Evolutionary conservation across 345 rosid species (phyloP).

Genomic region (sweet orange (Citrus sinensis)): DVS_A1.0 CM039163.1:46867001-46867500

Average conservation of each 20-base stretch:
- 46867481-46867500: conserved; percentile 79
- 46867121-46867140: conserved; percentile 77
- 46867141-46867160: conserved; percentile 62
- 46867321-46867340: background rate
- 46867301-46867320: conserved; percentile 1
- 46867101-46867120: conserved; percentile 72
- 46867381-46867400: background rate
- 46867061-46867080: conserved; percentile 56
- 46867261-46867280: background rate
- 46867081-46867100: conserved; percentile 73
- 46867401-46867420: background rate
- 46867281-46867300: background rate
- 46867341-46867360: background rate
- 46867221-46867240: background rate
- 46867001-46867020: conserved; percentile 34
- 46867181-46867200: background rate
- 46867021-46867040: conserved; percentile 30
- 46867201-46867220: background rate
- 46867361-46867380: background rate
- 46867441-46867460: background rate
- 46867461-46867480: conserved; percentile 2
- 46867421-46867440: background rate
- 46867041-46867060: conserved; percentile 32
- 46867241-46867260: background rate
- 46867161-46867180: conserved; percentile 2